Percentiles rank a stretch among this genome's conserved stretches.
Evolutionary conservation across 2,329 filamentous ascomycete genomes (phyloP).

Genomic region (Xylaria sp.): DNA sequence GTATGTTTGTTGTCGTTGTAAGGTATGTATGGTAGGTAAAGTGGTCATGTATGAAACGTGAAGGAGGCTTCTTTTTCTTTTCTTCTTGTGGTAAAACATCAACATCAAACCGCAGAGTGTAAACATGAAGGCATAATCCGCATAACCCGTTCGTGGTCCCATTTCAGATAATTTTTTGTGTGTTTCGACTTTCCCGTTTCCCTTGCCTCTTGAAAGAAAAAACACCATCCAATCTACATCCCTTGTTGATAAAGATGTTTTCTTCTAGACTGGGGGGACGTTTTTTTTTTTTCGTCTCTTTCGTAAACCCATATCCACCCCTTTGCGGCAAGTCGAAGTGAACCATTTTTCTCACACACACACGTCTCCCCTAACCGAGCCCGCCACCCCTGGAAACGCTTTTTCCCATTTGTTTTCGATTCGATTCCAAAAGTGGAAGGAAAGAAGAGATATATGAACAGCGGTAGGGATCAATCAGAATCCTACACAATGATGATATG

Average conservation of each 20-base stretch:
- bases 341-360: not conserved
- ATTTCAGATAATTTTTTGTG: not conserved
- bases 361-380: not conserved
- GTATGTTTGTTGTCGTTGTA: too few species aligned
- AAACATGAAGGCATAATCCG: slow-evolving; percentile 1
- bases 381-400: not conserved
- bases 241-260: not conserved
- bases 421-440: slow-evolving; percentile 2
- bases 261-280: too few species aligned
- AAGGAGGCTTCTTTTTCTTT: too few species aligned
- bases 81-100: not conserved
- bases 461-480: slow-evolving; percentile 10
- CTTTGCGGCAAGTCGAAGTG: not conserved
- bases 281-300: not conserved
- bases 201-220: too few species aligned
- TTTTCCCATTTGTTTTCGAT: not conserved
- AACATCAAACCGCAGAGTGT: not conserved
- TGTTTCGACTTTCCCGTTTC: too few species aligned
- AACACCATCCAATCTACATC: not conserved
- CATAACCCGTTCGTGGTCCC: slow-evolving; percentile 12
- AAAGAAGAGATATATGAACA: slow-evolving; percentile 4
- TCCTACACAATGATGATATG: not conserved
- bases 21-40: too few species aligned
- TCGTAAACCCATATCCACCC: slow-evolving; percentile 1
- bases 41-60: not conserved